Percentiles rank a stretch among this genome's conserved stretches.
Evolutionary conservation across 768 basidiomycete species (phyloP).

Genomic region (Lactarius sp.): DNA sequence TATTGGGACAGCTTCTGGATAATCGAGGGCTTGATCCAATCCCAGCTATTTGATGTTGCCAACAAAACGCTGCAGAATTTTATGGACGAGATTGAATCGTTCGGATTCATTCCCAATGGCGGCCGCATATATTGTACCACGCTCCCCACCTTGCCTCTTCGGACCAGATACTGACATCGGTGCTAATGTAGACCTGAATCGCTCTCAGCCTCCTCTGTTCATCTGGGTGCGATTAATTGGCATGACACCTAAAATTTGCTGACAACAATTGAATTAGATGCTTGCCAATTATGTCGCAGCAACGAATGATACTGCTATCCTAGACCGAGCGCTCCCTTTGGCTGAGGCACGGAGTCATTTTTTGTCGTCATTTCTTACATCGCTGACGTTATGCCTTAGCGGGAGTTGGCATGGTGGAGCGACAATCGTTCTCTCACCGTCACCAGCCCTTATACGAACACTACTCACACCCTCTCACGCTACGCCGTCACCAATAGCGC

Average conservation of each 20-base stretch:
- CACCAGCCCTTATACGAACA: conserved; percentile 63
- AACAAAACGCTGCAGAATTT: conserved; percentile 86
- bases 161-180: neutral
- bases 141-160: neutral
- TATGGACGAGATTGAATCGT: conserved; percentile 82
- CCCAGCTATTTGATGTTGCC: conserved; percentile 65
- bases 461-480: conserved; percentile 59
- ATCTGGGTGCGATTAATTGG: conserved; percentile 49
- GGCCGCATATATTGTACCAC: conserved; percentile 78
- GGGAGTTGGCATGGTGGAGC: conserved; percentile 81
- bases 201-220: conserved; percentile 92
- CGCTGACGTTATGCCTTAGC: conserved; percentile 35
- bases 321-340: conserved; percentile 75
- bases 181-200: conserved; percentile 56
- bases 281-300: conserved; percentile 73
- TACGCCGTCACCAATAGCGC: conserved; percentile 81
- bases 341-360: conserved; percentile 52
- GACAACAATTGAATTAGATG: conserved; percentile 52
- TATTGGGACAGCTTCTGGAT: conserved; percentile 84
- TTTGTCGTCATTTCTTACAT: neutral
- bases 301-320: conserved; percentile 69
- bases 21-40: conserved; percentile 77
- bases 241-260: neutral
- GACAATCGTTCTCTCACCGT: conserved; percentile 66
- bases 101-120: conserved; percentile 94